Base-by-base conservation (phyloP, 495 filamentous ascomycete species). In the Podospora pseudopauciseta region DNA sequence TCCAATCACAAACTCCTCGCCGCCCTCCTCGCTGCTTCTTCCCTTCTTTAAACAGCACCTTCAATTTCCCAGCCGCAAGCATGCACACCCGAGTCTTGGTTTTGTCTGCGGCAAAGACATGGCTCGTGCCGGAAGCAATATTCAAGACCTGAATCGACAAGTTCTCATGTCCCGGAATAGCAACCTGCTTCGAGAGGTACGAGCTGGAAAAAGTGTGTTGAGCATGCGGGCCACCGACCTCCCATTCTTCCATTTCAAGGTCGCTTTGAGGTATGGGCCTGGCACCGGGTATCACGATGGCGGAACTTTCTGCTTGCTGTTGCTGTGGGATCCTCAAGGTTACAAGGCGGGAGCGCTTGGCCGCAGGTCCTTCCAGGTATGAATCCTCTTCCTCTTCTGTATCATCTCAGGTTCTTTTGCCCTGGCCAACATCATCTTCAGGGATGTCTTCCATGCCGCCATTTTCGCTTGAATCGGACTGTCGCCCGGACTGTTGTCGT, bases 11-110 rank as follows among this genome's bases (percentile, higher is more conserved):
- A 80, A 78, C 30, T 72, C 66, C 15, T 49, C 39, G 9, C 1
- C 39, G 2, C 70, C 66, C 13, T 73, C 72, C 9, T 62, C 73
- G 6, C 70, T 66, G 0, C 75, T 65, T n/a, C 70, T 69, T 4
- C 39, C 39, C 39, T 13, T 49, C 39, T 49, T 49, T 49, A 16
- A 49, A 49, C 15, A 11, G 39, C 39, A 80, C 70, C 32, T 65
- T 63, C 1, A 79, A 54, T 65, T 79, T 80, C 9, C 77, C 77
- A 3, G 58, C 63, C 0, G 61, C 66, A 7, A 80, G 60, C 3
- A 70, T 68, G 59, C 77, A 80, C 19, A 78, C 55, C 7, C 73
- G 73, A 1, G 74, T 67, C 32, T 66, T 67, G 27, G 55, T 26
- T 4, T 1, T 4, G 13, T 73, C 66, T 4, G 68, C 26, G 0